Percentiles rank a stretch among this genome's conserved stretches.
These are phyloP conservation scores for Boletus rex-veris DNA, from an alignment of 768 basidiomycete genomes.

Conservation along the genomic window DNA sequence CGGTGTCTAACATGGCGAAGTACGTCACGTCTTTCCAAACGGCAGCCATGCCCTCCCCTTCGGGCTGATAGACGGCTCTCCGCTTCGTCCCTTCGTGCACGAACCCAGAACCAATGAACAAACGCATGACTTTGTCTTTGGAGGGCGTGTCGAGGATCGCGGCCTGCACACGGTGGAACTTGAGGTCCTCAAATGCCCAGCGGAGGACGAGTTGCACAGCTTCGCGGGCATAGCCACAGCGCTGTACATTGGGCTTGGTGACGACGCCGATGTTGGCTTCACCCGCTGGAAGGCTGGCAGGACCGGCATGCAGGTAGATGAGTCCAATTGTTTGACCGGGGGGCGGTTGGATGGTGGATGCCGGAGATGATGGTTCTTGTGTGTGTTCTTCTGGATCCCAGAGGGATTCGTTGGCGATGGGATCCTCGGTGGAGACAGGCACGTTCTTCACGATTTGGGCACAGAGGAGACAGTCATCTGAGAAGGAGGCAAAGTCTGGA, in stretches of 20 bases:
- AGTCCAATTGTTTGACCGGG: constrained; percentile 12
- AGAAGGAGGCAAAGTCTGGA: constrained; percentile 22
- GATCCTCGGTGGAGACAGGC: background rate
- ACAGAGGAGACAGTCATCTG: constrained; percentile 30
- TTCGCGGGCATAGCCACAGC: constrained; percentile 43
- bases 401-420: background rate
- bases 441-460: constrained; percentile 15
- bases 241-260: constrained; percentile 35
- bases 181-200: constrained; percentile 41
- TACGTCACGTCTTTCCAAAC: constrained; percentile 61
- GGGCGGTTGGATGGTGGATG: background rate
- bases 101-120: constrained; percentile 54
- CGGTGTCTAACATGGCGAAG: constrained; percentile 58
- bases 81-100: constrained; percentile 61
- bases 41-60: constrained; percentile 32
- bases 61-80: constrained; percentile 46
- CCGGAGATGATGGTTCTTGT: background rate
- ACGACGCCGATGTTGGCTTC: constrained; percentile 60
- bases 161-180: constrained; percentile 34
- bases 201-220: constrained; percentile 44
- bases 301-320: constrained; percentile 26
- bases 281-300: constrained; percentile 20
- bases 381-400: background rate
- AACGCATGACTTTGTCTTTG: constrained; percentile 41
- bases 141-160: constrained; percentile 44